These are phyloP conservation scores for Cynara cardunculus DNA, from an alignment of 129 eudicot species.

Conservation along the genomic window DNA sequence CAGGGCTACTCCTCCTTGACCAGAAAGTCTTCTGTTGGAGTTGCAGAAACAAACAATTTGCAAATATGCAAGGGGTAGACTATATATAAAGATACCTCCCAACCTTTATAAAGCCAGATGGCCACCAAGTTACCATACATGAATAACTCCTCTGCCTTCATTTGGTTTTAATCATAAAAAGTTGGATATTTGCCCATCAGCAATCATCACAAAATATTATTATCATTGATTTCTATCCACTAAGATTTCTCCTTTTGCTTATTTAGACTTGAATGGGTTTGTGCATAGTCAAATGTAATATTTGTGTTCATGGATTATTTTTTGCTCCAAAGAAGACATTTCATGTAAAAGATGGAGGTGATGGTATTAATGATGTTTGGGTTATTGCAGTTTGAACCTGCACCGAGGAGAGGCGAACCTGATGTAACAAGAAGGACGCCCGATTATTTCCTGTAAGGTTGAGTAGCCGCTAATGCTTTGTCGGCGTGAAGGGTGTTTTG, in stretches of 20 bases:
- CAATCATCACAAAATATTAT: background rate
- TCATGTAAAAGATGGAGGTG: background rate
- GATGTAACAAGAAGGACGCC: conserved; percentile 93
- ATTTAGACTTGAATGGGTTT: background rate
- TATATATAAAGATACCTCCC: too few relatives aligned
- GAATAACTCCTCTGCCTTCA: too few relatives aligned
- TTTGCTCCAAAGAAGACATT: background rate
- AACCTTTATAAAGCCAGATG: too few relatives aligned
- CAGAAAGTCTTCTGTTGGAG: too few relatives aligned
- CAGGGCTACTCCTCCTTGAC: too few relatives aligned
- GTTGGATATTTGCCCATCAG: background rate
- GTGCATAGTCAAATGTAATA: background rate
- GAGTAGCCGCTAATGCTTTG: background rate
- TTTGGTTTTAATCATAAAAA: too few relatives aligned
- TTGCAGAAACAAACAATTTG: too few relatives aligned
- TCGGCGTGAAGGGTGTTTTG: background rate
- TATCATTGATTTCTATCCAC: background rate
- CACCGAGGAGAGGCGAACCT: conserved; percentile 97
- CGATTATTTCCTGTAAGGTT: conserved; percentile 66
- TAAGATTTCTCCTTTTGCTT: background rate
- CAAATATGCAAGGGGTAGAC: too few relatives aligned
- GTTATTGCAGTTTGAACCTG: conserved; percentile 79
- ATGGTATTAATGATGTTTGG: background rate
- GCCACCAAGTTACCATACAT: too few relatives aligned
- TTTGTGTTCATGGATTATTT: background rate